Conservation (phyloP, 2,329 filamentous ascomycete species). For the Rhynchosporium graminicola region DNA sequence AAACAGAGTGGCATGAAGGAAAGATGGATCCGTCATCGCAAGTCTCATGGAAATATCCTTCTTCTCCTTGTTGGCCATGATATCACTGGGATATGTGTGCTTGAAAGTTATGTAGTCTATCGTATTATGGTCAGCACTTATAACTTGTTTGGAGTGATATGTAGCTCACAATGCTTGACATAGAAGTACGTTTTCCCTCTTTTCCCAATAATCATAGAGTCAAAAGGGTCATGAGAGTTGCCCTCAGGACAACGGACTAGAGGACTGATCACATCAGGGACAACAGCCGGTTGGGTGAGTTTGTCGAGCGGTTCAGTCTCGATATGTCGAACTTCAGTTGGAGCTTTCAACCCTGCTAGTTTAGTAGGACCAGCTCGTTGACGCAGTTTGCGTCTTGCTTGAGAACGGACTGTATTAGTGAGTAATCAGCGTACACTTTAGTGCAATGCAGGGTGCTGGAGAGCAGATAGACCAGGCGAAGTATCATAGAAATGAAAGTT, state of each 20-base stretch:
- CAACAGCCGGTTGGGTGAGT: neutral
- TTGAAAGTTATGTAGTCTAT: conserved; percentile 14
- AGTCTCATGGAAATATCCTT: conserved; percentile 20
- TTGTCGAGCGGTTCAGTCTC: neutral
- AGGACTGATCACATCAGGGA: neutral
- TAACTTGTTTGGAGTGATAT: neutral
- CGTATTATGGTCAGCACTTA: neutral
- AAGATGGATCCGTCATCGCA: conserved; percentile 21
- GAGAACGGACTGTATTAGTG: conserved; percentile 15
- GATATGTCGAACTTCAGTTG: neutral
- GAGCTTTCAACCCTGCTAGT: neutral
- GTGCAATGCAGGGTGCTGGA: too few relatives aligned
- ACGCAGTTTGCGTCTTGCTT: conserved; percentile 20
- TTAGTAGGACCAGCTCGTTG: neutral
- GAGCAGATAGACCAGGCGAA: neutral
- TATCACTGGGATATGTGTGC: conserved; percentile 12
- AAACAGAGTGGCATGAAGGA: conserved; percentile 21
- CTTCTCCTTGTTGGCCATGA: conserved; percentile 6
- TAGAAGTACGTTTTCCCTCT: conserved; percentile 12
- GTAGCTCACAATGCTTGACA: conserved; percentile 15
- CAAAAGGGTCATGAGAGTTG: conserved; percentile 12
- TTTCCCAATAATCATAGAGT: conserved; percentile 6
- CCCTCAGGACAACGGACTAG: conserved; percentile 5
- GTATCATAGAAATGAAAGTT: too few relatives aligned
- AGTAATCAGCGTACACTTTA: neutral